Evolutionary conservation across 1,284 basidiomycete species (phyloP).

Genomic region (Ceratorhiza oryzae-sativae): DNA sequence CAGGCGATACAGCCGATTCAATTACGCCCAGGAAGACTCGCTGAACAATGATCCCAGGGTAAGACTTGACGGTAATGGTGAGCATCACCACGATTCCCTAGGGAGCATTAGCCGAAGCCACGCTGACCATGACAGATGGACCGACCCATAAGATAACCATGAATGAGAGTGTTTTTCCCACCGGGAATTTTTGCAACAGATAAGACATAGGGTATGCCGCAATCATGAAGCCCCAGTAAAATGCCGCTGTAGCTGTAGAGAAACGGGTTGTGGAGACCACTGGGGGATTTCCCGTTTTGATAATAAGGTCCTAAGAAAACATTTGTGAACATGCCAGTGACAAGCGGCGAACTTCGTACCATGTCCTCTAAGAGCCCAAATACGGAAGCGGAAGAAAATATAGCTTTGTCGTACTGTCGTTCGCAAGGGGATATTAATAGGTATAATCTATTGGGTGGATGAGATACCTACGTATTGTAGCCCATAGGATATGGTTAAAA

Average conservation of each 20-base stretch:
- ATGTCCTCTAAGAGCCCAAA: slow-evolving; percentile 53
- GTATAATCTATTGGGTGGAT: background rate
- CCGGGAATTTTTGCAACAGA: slow-evolving; percentile 54
- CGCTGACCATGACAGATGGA: background rate
- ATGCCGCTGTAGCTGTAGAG: slow-evolving; percentile 46
- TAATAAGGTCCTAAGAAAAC: slow-evolving; percentile 35
- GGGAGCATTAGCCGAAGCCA: slow-evolving; percentile 44
- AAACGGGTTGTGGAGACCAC: slow-evolving; percentile 40
- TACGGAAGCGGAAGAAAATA: slow-evolving; percentile 56
- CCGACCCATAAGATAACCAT: slow-evolving; percentile 45
- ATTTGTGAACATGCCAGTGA: background rate
- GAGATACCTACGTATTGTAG: slow-evolving; percentile 51
- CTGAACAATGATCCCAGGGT: slow-evolving; percentile 56
- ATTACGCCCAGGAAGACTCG: slow-evolving; percentile 55
- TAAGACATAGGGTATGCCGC: slow-evolving; percentile 54
- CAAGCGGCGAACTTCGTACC: slow-evolving; percentile 3
- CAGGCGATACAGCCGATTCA: slow-evolving; percentile 56
- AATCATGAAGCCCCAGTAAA: slow-evolving; percentile 59
- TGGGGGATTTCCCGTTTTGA: slow-evolving; percentile 36
- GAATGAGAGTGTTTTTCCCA: slow-evolving; percentile 49
- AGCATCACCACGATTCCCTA: slow-evolving; percentile 58
- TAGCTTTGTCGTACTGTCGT: slow-evolving; percentile 56
- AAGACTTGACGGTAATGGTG: slow-evolving; percentile 53
- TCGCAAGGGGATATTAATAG: background rate
- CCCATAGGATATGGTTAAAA: slow-evolving; percentile 55